A percentile compares a stretch with the other conserved stretches of the same genome.
These are phyloP conservation scores for Astragalus membranaceus DNA, from an alignment of 306 rosid genomes.

Conservation along the genomic window DNA sequence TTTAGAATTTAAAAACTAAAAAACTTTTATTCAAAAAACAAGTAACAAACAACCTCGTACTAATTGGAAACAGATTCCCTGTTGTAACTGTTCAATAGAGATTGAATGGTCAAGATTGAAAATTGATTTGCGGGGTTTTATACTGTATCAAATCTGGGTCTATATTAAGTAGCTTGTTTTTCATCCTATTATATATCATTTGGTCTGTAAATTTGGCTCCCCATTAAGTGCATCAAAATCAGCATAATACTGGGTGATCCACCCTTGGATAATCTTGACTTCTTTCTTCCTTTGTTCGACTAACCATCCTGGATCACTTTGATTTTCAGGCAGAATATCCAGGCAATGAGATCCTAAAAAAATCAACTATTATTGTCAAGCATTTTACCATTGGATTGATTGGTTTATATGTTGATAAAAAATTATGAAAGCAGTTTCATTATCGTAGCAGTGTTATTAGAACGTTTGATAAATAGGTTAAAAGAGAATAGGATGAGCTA, in stretches of 20 bases:
- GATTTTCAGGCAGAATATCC: constrained; percentile 24
- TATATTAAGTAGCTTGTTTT: neutral
- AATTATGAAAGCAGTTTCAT: too few species aligned
- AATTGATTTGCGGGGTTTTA: too few species aligned
- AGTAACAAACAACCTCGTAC: too few species aligned
- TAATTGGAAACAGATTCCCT: too few species aligned
- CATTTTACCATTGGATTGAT: neutral
- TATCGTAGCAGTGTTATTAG: too few species aligned
- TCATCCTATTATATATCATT: neutral
- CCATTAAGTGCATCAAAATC: constrained; percentile 19
- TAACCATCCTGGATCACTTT: constrained; percentile 45
- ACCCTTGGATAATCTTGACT: constrained; percentile 27
- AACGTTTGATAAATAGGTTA: too few species aligned
- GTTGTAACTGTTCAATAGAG: too few species aligned
- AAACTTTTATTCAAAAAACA: too few species aligned
- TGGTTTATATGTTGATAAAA: neutral
- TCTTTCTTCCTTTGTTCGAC: constrained; percentile 33
- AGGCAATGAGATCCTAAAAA: constrained; percentile 54
- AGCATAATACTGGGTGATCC: constrained; percentile 35
- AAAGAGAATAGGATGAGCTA: too few species aligned
- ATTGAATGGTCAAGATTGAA: too few species aligned
- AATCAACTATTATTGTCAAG: neutral
- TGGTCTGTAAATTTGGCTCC: neutral
- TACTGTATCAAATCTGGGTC: too few species aligned
- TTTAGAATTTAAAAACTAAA: too few species aligned